Base-by-base conservation (phyloP, 2,329 filamentous ascomycete genomes). In the Atkinsonella hypoxylon region DNA sequence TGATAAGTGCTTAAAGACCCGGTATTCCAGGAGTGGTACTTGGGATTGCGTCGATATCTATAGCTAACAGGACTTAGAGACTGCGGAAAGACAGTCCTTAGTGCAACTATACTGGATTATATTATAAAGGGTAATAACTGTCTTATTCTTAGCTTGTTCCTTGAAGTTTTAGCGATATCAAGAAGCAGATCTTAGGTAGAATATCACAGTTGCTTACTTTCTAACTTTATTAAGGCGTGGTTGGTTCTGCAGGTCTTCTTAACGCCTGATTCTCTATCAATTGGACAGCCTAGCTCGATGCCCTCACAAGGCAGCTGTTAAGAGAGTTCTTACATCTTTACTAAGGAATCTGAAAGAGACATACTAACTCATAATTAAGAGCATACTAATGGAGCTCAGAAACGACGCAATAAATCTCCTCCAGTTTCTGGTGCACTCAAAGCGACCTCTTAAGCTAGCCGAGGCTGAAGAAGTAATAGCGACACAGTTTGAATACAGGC, bases 401-500 rank as follows among this genome's bases (percentile, higher is more conserved):
- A 43, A 30, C 15, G 26, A 51, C 13, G 46, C 58, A 10, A 54
- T 55, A 1, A 57, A 58, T 1, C 53, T 63, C 1, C 44, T 57
- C 1, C 57, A 61, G 26, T 62, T 63, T 41, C 51, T 62, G 2
- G 32, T 58, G 1, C 43, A 58, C 32, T 42, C 46, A 1, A 17
- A 56, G 15, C 20, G 49, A 12, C 56, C 60, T 32, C 36, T 62
- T 2, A 50, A 2, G 8, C 12, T 59, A 0, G 0, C 15, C 2
- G 58, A 60, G 48, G 58, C 58, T 17, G 39, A 52, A 2, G 57
- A 63, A 3, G 39, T 61, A 4, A 49, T 62, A n/a, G 57, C 59
- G 0, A 57, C 54, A 11, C 10, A 55, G 3, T 52, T 56, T 10
- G 56, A 57, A 12, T 7, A 52, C 45, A 15, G 31, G 38, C 6